Percentiles rank a stretch among this genome's conserved stretches.
Evolutionary conservation across 441 rosid species (phyloP).

Genomic region (Brassica balearica): DNA sequence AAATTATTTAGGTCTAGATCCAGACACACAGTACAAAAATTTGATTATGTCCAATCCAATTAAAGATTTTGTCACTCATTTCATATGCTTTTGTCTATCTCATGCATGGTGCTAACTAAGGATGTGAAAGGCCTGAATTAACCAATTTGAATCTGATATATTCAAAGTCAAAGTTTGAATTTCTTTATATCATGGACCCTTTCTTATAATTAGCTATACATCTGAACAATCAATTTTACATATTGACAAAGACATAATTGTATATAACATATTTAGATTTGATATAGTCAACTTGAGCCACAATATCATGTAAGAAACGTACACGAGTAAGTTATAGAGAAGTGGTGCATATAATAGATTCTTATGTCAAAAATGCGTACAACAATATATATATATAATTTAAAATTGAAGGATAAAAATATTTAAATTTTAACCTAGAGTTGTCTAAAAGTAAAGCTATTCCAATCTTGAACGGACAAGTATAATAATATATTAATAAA

Average conservation of each 20-base stretch:
- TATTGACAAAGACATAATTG: conserved; percentile 5
- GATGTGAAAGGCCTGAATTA: background rate
- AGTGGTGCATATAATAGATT: background rate
- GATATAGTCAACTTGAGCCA: conserved; percentile 2
- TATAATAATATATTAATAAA: conserved; percentile 19
- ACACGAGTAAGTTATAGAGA: background rate
- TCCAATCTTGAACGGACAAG: conserved; percentile 42
- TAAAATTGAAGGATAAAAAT: conserved; percentile 8
- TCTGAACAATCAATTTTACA: background rate
- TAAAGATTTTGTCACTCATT: background rate
- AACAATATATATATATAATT: background rate
- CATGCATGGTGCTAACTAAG: background rate
- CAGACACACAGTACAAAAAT: background rate
- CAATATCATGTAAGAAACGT: background rate
- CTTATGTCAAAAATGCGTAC: background rate
- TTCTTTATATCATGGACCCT: background rate
- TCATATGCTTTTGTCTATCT: background rate
- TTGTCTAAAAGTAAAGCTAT: conserved; percentile 38
- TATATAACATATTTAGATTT: background rate
- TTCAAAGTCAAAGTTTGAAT: conserved; percentile 12
- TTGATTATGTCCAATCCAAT: conserved; percentile 3
- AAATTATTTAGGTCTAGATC: background rate
- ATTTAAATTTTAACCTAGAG: conserved; percentile 25
- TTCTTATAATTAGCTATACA: background rate
- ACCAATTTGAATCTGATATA: conserved; percentile 1